Conservation (phyloP, 2,329 filamentous ascomycete species). For the Sphaerostilbella broomeana region DNA sequence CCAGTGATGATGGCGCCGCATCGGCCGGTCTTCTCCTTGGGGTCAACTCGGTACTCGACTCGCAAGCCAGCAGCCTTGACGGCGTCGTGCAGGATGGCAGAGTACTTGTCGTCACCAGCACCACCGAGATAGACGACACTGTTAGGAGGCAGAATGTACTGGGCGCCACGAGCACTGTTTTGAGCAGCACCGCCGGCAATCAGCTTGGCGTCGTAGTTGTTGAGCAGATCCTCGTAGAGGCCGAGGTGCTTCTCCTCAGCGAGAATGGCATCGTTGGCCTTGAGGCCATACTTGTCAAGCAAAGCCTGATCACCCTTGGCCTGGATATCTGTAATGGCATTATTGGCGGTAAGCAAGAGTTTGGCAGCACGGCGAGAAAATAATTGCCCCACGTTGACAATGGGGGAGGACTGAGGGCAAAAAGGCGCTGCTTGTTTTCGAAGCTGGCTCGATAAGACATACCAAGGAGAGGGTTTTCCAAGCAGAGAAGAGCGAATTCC, state of each 20-base stretch:
- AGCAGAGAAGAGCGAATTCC: conserved; percentile 81
- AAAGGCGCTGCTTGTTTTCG: neutral
- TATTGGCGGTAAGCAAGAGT: conserved; percentile 1
- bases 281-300: conserved; percentile 86
- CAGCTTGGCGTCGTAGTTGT: conserved; percentile 87
- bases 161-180: conserved; percentile 92
- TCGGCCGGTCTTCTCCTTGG: conserved; percentile 76
- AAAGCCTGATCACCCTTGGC: conserved; percentile 74
- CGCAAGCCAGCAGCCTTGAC: conserved; percentile 82
- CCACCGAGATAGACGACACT: conserved; percentile 91
- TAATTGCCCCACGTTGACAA: too few relatives aligned
- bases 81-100: conserved; percentile 77
- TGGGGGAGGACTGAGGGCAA: neutral
- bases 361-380: too few relatives aligned
- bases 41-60: conserved; percentile 91
- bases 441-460: conserved; percentile 27
- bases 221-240: conserved; percentile 89
- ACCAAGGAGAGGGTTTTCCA: conserved; percentile 98
- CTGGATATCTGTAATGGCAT: conserved; percentile 67
- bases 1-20: conserved; percentile 97
- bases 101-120: conserved; percentile 93
- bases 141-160: conserved; percentile 88
- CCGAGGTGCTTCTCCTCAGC: conserved; percentile 84
- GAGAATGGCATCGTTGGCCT: conserved; percentile 95
- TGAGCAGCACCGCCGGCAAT: conserved; percentile 95